Conservation (phyloP, 78 protist species). For the Dictyostelium brefeldianum region DNA sequence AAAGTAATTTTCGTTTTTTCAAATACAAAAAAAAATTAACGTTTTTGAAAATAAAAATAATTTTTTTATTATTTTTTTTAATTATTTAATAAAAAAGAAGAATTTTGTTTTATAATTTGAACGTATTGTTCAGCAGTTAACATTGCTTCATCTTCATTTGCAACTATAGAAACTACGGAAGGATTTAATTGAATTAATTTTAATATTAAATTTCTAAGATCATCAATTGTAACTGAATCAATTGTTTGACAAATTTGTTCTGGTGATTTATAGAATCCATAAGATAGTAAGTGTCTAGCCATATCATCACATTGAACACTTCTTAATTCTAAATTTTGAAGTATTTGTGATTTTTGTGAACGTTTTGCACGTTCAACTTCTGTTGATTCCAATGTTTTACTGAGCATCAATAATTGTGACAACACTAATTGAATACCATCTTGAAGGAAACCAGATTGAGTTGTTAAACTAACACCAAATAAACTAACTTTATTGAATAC, state of each 20-base stretch:
- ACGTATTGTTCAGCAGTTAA: slow-evolving; percentile 14
- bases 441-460: slow-evolving; percentile 10
- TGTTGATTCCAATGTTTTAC: not conserved
- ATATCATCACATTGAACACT: slow-evolving; percentile 68
- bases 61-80: not conserved
- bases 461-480: slow-evolving; percentile 32
- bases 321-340: slow-evolving; percentile 69
- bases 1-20: not conserved
- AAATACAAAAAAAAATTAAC: too few relatives aligned
- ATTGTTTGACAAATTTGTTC: slow-evolving; percentile 61
- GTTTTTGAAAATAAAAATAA: too few relatives aligned
- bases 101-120: slow-evolving; percentile 10
- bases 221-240: slow-evolving; percentile 59
- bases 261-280: slow-evolving; percentile 35
- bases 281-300: slow-evolving; percentile 28
- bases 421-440: slow-evolving; percentile 18
- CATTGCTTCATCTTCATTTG: slow-evolving; percentile 3
- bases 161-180: slow-evolving; percentile 6
- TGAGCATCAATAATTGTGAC: slow-evolving; percentile 7
- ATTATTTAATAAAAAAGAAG: not conserved
- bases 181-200: slow-evolving; percentile 23
- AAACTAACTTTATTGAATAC: slow-evolving; percentile 24
- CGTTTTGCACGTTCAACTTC: slow-evolving; percentile 65
- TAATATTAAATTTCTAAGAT: not conserved
- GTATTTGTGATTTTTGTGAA: slow-evolving; percentile 41